Evolutionary conservation across 2,329 filamentous ascomycete species (phyloP), one percentile per base, ranked within the genome.

Genomic region (Piedraia hortae): DNA sequence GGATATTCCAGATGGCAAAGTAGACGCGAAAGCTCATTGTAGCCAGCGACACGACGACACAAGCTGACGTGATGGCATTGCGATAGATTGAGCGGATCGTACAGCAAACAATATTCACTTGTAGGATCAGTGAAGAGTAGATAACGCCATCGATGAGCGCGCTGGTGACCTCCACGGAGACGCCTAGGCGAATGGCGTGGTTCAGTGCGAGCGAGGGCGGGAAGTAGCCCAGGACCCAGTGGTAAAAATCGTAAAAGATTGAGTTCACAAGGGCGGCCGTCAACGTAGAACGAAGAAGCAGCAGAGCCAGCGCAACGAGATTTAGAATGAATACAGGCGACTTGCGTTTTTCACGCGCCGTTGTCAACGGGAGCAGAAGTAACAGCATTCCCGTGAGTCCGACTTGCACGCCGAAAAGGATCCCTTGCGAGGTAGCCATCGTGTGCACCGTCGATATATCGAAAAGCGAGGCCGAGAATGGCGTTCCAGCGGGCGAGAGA

Each of bases 381-480:
- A 80, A 48, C 35, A 77, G 59, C 28, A 69, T 45, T 26, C 67
- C 31, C 20, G 59, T 62, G 12, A 69, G 62, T 14, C 74, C 74
- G 22, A 78, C 53, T 40, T 82, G 72, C 10, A 57, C 47, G 23
- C 60, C 66, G 39, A 68, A 74, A 44, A 65, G 68, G 50, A 73
- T 62, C 38, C 44, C 51, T 16, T 53, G 37, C 5, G 45, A 45
- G 19, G 22, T 16, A 19, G 12, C 13, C 14, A 21, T 29, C 25
- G 14, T 22, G 19, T 12, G 16, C n/a, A n/a, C n/a, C n/a, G n/a
- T n/a, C n/a, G 4, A 21, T 9, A 25, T 11, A 17, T 25, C 23
- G 4, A 3, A 8, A n/a, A 25, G n/a, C 9, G 6, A 14, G 10
- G 23, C 23, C 6, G 23, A 20, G 14, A 18, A 51, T 41, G 27